Evolutionary conservation across 2,329 filamentous ascomycete genomes (phyloP).

Genomic region (Aspergillus arachidicola): DNA sequence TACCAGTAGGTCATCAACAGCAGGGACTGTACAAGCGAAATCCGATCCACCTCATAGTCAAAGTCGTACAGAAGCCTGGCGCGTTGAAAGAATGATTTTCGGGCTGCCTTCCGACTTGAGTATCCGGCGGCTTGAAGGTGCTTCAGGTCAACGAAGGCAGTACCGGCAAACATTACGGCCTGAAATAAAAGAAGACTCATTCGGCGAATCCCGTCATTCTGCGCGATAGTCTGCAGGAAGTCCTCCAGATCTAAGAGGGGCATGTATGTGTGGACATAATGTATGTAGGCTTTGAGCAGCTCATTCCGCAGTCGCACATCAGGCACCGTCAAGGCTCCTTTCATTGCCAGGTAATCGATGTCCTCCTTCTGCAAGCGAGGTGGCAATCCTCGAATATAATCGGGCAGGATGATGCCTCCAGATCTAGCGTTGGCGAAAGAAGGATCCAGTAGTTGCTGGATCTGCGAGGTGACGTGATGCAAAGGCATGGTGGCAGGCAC

Average conservation of each 20-base stretch:
- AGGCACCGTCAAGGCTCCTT: conserved; percentile 82
- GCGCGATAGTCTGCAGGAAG: conserved; percentile 60
- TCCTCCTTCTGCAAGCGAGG: conserved; percentile 77
- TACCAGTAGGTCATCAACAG: conserved; percentile 98
- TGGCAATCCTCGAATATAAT: conserved; percentile 80
- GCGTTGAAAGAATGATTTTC: conserved; percentile 86
- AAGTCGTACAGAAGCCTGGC: conserved; percentile 92
- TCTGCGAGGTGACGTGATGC: conserved; percentile 38
- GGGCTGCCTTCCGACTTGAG: conserved; percentile 73
- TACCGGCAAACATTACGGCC: conserved; percentile 90
- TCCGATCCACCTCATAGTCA: conserved; percentile 88
- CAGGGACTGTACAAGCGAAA: conserved; percentile 83
- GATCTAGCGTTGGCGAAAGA: conserved; percentile 54
- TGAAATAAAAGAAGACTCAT: conserved; percentile 89
- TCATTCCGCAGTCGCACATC: conserved; percentile 72
- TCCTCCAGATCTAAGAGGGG: conserved; percentile 73
- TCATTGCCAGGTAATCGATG: conserved; percentile 77
- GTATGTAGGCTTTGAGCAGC: conserved; percentile 77
- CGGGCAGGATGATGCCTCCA: conserved; percentile 53
- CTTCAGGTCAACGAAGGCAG: conserved; percentile 82
- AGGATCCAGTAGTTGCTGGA: conserved; percentile 42
- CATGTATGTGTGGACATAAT: conserved; percentile 94
- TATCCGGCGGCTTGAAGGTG: conserved; percentile 78
- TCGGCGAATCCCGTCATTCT: conserved; percentile 68
- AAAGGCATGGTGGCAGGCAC: conserved; percentile 42